These are phyloP conservation scores for Favolaschia claudopus DNA, from an alignment of 768 basidiomycete species.

Conservation along the genomic window DNA sequence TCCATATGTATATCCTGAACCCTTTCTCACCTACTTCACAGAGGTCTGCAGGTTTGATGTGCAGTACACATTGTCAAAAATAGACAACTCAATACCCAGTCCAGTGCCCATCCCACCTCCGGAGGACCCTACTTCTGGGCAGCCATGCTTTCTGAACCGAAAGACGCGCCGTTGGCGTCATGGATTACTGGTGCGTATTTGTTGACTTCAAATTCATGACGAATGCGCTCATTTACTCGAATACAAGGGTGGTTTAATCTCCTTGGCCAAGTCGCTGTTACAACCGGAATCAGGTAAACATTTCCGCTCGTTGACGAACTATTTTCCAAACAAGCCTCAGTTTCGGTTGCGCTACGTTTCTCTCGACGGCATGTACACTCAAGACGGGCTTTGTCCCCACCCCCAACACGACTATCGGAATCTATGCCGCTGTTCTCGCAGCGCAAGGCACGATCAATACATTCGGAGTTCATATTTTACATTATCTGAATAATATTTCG, in stretches of 20 bases:
- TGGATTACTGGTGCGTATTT: constrained; percentile 66
- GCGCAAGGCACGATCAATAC: constrained; percentile 77
- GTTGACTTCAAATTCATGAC: neutral
- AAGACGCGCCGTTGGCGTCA: constrained; percentile 68
- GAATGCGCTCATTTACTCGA: neutral
- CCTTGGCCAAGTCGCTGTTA: constrained; percentile 79
- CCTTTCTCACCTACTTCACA: constrained; percentile 23
- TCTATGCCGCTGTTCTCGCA: constrained; percentile 74
- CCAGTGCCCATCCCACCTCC: constrained; percentile 72
- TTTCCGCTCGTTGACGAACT: neutral
- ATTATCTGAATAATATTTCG: constrained; percentile 75
- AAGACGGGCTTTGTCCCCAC: constrained; percentile 65
- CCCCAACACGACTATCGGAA: constrained; percentile 68
- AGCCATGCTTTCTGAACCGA: constrained; percentile 70
- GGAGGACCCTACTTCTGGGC: constrained; percentile 86
- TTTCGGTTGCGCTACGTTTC: constrained; percentile 71
- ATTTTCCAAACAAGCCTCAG: constrained; percentile 36
- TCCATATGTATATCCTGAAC: neutral
- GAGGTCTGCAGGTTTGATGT: constrained; percentile 57
- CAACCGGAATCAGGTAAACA: constrained; percentile 71
- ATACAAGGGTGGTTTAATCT: constrained; percentile 73
- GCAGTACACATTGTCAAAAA: neutral
- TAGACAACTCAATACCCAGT: constrained; percentile 15
- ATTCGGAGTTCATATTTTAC: constrained; percentile 71
- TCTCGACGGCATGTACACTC: constrained; percentile 69